A percentile compares a stretch with the other conserved stretches of the same genome.
Conservation (phyloP, 129 eudicot genomes). For the Arctium minus region DNA sequence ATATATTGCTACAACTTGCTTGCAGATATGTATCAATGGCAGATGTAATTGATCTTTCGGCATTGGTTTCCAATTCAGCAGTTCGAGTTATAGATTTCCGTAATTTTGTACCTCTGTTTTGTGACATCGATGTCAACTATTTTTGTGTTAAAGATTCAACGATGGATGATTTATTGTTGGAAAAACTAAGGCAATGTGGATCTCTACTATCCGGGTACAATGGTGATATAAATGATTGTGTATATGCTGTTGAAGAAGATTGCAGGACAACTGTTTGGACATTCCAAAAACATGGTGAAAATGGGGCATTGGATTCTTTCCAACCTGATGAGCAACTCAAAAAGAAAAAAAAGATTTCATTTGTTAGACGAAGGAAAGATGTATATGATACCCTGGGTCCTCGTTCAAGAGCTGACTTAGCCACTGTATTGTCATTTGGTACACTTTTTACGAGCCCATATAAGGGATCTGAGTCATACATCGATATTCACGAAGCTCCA, state of each 20-base stretch:
- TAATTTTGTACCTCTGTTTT: conserved; percentile 62
- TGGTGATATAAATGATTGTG: conserved; percentile 44
- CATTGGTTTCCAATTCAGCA: conserved; percentile 47
- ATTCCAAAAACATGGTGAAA: conserved; percentile 47
- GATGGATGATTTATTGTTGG: conserved; percentile 29
- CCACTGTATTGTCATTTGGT: conserved; percentile 71
- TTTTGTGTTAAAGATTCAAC: conserved; percentile 44
- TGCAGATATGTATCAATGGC: conserved; percentile 91
- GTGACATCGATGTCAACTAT: conserved; percentile 46
- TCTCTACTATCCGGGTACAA: conserved; percentile 59
- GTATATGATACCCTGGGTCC: conserved; percentile 75
- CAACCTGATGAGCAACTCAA: conserved; percentile 92
- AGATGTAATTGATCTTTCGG: conserved; percentile 79
- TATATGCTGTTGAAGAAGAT: conserved; percentile 78
- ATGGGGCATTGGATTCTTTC: conserved; percentile 69
- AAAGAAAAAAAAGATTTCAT: conserved; percentile 71
- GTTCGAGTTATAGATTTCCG: conserved; percentile 68
- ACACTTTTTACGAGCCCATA: conserved; percentile 77
- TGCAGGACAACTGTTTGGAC: conserved; percentile 93
- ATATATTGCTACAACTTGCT: conserved; percentile 12
- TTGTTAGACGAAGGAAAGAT: conserved; percentile 62
- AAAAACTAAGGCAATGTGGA: conserved; percentile 64
- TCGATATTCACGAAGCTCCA: conserved; percentile 80
- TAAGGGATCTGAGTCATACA: conserved; percentile 82
- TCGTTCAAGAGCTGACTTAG: conserved; percentile 51